These are phyloP conservation scores for Saccharomycopsis guyanensis DNA, from an alignment of 805 yeast genomes.

Conservation along the genomic window DNA sequence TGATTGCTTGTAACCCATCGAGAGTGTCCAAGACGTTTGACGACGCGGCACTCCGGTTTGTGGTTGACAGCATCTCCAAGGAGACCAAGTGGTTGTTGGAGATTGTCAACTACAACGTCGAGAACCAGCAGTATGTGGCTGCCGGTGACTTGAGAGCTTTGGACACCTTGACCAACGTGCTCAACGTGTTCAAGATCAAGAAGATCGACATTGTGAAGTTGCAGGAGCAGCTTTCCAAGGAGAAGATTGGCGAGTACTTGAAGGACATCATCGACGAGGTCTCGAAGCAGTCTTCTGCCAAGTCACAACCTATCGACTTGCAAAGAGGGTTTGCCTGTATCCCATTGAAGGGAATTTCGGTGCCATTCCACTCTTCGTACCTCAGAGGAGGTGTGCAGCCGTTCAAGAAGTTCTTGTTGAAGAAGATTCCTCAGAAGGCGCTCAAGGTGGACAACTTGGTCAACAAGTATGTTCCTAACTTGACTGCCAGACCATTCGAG, in stretches of 20 bases:
- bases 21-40: constrained; percentile 82
- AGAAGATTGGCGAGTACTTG: constrained; percentile 83
- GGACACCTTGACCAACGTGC: constrained; percentile 86
- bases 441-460: constrained; percentile 90
- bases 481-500: constrained; percentile 96
- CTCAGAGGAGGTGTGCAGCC: constrained; percentile 98
- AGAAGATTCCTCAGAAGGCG: constrained; percentile 91
- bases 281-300: constrained; percentile 69
- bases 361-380: constrained; percentile 99
- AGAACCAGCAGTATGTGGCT: constrained; percentile 95
- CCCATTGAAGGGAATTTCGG: constrained; percentile 98
- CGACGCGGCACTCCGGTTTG: constrained; percentile 91
- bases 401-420: constrained; percentile 93
- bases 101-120: constrained; percentile 97
- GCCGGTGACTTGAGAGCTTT: constrained; percentile 97
- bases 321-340: constrained; percentile 98
- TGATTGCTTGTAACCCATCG: constrained; percentile 97
- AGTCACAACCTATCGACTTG: constrained; percentile 94
- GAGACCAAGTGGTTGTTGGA: constrained; percentile 92
- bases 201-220: constrained; percentile 88
- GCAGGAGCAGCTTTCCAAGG: constrained; percentile 73
- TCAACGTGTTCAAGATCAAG: constrained; percentile 88
- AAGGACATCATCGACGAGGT: constrained; percentile 83
- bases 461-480: constrained; percentile 95
- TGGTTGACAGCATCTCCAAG: constrained; percentile 77